Evolutionary conservation across 768 basidiomycete genomes (phyloP), one percentile per base, ranked within the genome.

Genomic region (Boletus sp.): DNA sequence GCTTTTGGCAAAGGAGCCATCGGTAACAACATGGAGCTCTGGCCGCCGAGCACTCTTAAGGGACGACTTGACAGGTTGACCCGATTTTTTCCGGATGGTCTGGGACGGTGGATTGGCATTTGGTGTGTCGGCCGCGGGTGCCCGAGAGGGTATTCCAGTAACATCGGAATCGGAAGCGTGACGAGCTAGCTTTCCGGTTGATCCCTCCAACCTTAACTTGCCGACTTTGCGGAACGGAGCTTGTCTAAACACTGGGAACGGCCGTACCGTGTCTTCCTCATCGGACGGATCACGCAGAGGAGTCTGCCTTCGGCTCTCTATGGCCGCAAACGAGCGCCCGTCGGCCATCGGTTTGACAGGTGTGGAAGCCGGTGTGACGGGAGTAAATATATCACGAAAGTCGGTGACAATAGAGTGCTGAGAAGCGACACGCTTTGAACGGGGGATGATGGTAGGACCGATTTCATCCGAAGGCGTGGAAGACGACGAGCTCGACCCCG

Each of bases 51-150:
- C 79, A 12, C 83, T 77, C 75, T 97, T 98, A 62, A 98, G 80
- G 3, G 94, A 93, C 4, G 93, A 86, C 72, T 93, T 94, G 67
- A 98, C 84, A 5, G 91, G 85, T 74, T 97, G 91, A 37, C 96
- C 95, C 14, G 92, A 92, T 75, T 97, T 98, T 74, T 98, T 98
- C 58, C 94, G 85, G 35, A 92, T 77, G 76, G 50, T 78, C 75
- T 18, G 80, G 68, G 57, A 33, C 1, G 48, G 20, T 24, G 52
- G 57, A 33, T 61, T 51, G 24, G 33, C 49, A 30, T 15, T 50
- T 15, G 42, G 41, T 9, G 55, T 11, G 18, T 46, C 24, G 17
- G 37, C 8, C 29, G 15, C 41, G 18, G 50, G 37, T 35, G 53
- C 33, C 42, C 44, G 57, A 35, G 56, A 47, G 8, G 41, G 10